phyloP scores from a whole-genome alignment of 805 yeast genomes.

The Jamesozyma piceae region DNA sequence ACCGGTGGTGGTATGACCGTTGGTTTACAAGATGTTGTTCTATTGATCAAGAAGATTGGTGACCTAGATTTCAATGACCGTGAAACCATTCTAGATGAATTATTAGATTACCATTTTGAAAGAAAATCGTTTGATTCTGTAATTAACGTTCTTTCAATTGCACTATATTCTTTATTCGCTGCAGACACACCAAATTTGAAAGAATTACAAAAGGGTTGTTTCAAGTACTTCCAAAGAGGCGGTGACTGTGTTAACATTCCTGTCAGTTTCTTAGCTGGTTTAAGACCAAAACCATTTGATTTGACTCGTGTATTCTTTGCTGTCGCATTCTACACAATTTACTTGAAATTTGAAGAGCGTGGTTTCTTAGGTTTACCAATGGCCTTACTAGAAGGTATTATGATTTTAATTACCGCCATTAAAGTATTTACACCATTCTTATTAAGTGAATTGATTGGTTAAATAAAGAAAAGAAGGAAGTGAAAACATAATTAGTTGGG shows the following conservation, averaged over 20 bases:
- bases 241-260: slow-evolving; percentile 76
- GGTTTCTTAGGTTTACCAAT: slow-evolving; percentile 62
- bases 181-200: slow-evolving; percentile 62
- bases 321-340: slow-evolving; percentile 80
- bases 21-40: slow-evolving; percentile 75
- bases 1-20: slow-evolving; percentile 99
- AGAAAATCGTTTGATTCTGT: slow-evolving; percentile 77
- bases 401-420: slow-evolving; percentile 64
- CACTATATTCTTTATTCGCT: slow-evolving; percentile 81
- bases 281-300: slow-evolving; percentile 62
- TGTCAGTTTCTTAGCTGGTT: slow-evolving; percentile 73
- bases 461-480: neutral
- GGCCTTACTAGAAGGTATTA: slow-evolving; percentile 60
- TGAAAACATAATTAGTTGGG: too few species aligned
- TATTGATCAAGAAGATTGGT: slow-evolving; percentile 42
- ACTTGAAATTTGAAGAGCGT: slow-evolving; percentile 51
- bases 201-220: slow-evolving; percentile 80
- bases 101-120: slow-evolving; percentile 62
- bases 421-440: slow-evolving; percentile 74
- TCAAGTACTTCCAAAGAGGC: slow-evolving; percentile 74
- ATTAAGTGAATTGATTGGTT: slow-evolving; percentile 39
- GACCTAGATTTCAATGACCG: slow-evolving; percentile 44
- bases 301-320: slow-evolving; percentile 80
- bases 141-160: slow-evolving; percentile 81
- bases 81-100: slow-evolving; percentile 43